Base-by-base conservation (phyloP, 371 early-diverging fungal species). In the Amoeboaphelidium protococcarum region DNA sequence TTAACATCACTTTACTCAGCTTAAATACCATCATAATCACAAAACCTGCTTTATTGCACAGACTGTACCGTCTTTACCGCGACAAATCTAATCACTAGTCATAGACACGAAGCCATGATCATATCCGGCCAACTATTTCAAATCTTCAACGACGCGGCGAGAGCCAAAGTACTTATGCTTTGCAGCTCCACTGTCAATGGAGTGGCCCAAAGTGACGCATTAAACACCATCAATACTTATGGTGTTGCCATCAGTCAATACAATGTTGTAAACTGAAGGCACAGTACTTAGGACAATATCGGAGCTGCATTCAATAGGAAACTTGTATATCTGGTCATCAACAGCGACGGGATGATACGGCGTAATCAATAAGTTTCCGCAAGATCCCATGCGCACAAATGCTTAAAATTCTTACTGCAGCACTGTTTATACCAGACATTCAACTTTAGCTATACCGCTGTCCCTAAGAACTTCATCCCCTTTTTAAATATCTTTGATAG, bases 191-290 rank as follows among this genome's bases (percentile, higher is more conserved):
- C 45, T 42, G 27, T 23, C 27, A 24, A 49, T 10, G 2, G 44
- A 47, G 42, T 59, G 59, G 19, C 52, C 59, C 27, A 59, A 44
- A 20, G 56, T 58, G 4, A 52, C 51, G 37, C 51, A 51, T n/a
- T 47, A 40, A 19, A 48, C 45, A 13, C 56, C 59, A 23, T 47
- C 44, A 16, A 54, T 44, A 25, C 47, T 25, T 2, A 55, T 25
- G 21, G 37, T 23, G 22, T 44, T 44, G 1, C 22, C 40, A 3
- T 31, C 21, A 41, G 26, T 43, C 1, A 54, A 42, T 12, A 58
- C 44, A 6, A 50, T 16, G 42, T 26, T 50, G 37, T 50, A 58
- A 12, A 58, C 48, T n/a, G n/a, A n/a, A n/a, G n/a, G n/a, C n/a
- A n/a, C n/a, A n/a, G n/a, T n/a, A n/a, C n/a, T n/a, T n/a, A n/a